Evolutionary conservation across 768 basidiomycete species (phyloP), one percentile per base, ranked within the genome.

Genomic region (Macrolepiota albuminosa): DNA sequence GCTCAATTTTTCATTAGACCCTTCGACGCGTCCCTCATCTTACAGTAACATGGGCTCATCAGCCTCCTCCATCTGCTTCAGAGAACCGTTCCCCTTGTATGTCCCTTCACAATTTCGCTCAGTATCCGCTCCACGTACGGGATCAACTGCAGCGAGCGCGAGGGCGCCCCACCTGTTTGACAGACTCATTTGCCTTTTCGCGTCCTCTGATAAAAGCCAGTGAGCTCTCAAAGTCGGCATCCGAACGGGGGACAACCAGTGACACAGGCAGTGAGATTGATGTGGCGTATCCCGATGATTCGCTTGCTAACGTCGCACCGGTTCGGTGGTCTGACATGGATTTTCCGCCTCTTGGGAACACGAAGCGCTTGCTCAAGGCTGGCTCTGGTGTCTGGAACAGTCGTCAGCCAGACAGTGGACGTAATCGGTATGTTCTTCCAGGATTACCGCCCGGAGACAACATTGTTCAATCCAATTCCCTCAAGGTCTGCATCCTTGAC

Each of bases 41-140:
- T 11, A 85, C 82, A 1, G 86, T 89, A 7, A 89, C 89, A 26
- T 92, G 91, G 90, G 88, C 89, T 18, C 90, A 92, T 69, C 86
- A 87, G 59, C 81, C 78, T 54, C 54, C 61, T 56, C 60, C 65
- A 16, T 61, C 63, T 52, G 61, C 54, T 31, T 50, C 55, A 24
- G 67, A 68, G 26, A 61, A 61, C 37, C 65, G 65, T 47, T 63
- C 63, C 24, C 61, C 63, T 16, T 61, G 60, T 34, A 63, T 47
- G 21, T 64, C 64, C 6, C 61, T 67, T 34, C 63, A 59, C 47
- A 67, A 64, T 51, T 51, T 64, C 39, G 61, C 71, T 24, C 60
- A 71, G 8, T 72, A 75, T 62, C 69, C 75, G 37, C 59, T 71
- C 57, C 73, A 73, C 58, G 66, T 69, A 14, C 75, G 72, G 58